These are phyloP conservation scores for Rosellinia necatrix DNA, from an alignment of 2,329 filamentous ascomycete species.

Conservation along the genomic window DNA sequence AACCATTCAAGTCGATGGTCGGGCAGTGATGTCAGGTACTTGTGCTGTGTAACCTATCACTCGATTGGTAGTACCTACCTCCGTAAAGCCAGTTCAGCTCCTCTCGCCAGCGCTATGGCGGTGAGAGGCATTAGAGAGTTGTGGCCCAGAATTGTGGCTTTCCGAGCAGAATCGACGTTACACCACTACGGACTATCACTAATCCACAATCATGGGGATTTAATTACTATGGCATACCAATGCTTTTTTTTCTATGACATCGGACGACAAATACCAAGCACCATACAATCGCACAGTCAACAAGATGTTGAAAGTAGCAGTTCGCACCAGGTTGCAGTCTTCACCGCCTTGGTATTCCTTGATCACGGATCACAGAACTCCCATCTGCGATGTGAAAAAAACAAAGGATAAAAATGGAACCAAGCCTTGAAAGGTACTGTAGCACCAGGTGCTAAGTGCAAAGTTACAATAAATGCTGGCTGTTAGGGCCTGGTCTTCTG, in stretches of 20 bases:
- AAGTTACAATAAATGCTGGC: no score
- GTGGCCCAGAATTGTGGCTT: not conserved
- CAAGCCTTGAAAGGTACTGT: conserved; percentile 4
- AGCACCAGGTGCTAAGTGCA: no score
- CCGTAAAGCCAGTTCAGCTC: no score
- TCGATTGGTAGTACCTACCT: conserved; percentile 16
- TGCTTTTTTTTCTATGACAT: no score
- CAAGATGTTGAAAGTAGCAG: no score
- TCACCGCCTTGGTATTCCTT: conserved; percentile 19
- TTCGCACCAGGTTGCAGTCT: conserved; percentile 16
- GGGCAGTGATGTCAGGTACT: no score
- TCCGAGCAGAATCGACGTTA: not conserved
- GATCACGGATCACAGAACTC: not conserved
- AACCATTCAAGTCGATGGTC: no score
- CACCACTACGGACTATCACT: not conserved
- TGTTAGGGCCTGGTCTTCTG: conserved; percentile 7
- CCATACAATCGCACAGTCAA: no score
- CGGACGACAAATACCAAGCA: not conserved
- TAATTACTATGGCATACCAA: no score
- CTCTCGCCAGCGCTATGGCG: conserved; percentile 8
- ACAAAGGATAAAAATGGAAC: conserved; percentile 1
- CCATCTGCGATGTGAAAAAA: not conserved
- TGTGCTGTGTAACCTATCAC: conserved; percentile 19
- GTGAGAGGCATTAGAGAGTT: conserved; percentile 7
- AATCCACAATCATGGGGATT: no score